These are phyloP conservation scores for Ramaria rubella DNA, from an alignment of 768 basidiomycete species.

Conservation along the genomic window DNA sequence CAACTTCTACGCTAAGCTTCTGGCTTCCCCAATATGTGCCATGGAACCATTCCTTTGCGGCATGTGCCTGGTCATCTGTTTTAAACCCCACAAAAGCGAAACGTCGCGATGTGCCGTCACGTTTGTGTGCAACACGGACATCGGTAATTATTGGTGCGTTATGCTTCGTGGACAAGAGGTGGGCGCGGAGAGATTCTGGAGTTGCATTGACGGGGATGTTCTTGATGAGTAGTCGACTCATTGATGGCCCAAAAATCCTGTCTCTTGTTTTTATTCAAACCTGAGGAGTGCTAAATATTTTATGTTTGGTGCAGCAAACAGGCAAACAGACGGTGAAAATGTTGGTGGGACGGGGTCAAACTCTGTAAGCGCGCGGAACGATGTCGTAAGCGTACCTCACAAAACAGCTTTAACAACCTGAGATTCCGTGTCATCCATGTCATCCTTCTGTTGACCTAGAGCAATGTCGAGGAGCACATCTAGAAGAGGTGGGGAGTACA, in stretches of 20 bases:
- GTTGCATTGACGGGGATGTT: slow-evolving; percentile 70
- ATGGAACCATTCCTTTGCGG: slow-evolving; percentile 80
- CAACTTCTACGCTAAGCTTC: slow-evolving; percentile 64
- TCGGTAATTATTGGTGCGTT: slow-evolving; percentile 75
- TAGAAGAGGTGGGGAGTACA: slow-evolving; percentile 68
- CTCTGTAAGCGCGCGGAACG: slow-evolving; percentile 43
- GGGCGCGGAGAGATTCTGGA: slow-evolving; percentile 52
- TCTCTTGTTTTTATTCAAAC: no score
- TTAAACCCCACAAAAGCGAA: slow-evolving; percentile 95
- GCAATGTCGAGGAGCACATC: slow-evolving; percentile 82
- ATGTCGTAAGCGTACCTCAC: slow-evolving; percentile 60
- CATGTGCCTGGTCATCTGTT: slow-evolving; percentile 62
- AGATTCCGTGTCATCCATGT: neutral
- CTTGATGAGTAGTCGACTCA: slow-evolving; percentile 83
- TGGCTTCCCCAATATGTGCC: slow-evolving; percentile 76
- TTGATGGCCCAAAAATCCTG: no score
- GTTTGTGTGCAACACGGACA: slow-evolving; percentile 69
- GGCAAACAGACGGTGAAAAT: neutral
- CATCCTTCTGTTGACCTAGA: slow-evolving; percentile 46
- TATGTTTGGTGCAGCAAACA: no score
- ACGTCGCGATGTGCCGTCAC: slow-evolving; percentile 71
- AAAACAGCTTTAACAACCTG: neutral
- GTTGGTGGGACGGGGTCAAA: neutral
- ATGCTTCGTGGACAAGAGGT: slow-evolving; percentile 52
- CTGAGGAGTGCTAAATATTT: no score